A percentile compares a stretch with the other conserved stretches of the same genome.
These are phyloP conservation scores for Thalassiosira delicatula DNA, from an alignment of 352 stramenopile species.

Conservation along the genomic window DNA sequence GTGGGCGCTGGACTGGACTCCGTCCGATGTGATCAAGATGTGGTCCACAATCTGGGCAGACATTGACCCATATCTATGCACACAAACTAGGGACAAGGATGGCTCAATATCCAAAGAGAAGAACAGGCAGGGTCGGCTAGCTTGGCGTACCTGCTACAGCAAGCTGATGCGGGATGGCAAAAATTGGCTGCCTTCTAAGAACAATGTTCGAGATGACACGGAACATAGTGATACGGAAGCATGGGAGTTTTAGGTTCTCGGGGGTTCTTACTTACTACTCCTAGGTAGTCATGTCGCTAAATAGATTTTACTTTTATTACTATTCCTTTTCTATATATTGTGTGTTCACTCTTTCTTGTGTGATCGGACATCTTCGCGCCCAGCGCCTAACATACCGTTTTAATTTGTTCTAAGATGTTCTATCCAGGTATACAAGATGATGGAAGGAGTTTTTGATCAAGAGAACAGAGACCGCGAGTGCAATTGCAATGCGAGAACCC, in stretches of 20 bases:
- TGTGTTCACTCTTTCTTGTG: too few species aligned
- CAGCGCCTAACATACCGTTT: too few species aligned
- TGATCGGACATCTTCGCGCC: too few species aligned
- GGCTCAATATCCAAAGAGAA: not conserved
- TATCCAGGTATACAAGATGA: too few species aligned
- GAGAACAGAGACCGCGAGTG: not conserved
- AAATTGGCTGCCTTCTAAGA: not conserved
- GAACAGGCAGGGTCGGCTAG: not conserved
- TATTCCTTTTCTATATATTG: too few species aligned
- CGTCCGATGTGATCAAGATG: slow-evolving; percentile 2
- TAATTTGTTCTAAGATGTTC: too few species aligned
- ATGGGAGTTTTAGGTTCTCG: too few species aligned
- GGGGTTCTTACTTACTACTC: too few species aligned
- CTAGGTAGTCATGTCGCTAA: too few species aligned
- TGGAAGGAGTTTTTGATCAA: slow-evolving; percentile 18
- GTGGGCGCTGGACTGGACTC: not conserved
- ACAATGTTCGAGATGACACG: too few species aligned
- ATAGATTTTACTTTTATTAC: too few species aligned
- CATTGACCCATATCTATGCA: slow-evolving; percentile 11
- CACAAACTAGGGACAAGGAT: not conserved
- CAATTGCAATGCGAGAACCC: not conserved
- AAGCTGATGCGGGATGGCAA: not conserved
- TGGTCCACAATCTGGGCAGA: slow-evolving; percentile 23
- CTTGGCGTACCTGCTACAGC: not conserved
- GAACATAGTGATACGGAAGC: too few species aligned